phyloP scores from a whole-genome alignment of 495 filamentous ascomycete species.

The Aspergillus heteromorphus region DNA sequence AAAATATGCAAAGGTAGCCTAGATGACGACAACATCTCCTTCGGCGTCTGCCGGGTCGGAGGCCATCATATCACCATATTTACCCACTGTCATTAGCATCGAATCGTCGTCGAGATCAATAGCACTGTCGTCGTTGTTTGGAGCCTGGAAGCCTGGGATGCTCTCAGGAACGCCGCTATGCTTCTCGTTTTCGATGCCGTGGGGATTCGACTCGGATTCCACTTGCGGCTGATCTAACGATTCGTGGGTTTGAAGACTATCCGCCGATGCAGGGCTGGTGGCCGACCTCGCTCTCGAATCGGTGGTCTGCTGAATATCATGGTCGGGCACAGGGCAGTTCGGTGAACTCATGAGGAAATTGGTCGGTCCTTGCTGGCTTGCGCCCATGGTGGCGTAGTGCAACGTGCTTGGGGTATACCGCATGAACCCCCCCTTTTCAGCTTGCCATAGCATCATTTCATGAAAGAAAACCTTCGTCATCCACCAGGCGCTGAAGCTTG shows the following conservation, averaged over 20 bases:
- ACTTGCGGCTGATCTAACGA: conserved; percentile 9
- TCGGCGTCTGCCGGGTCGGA: conserved; percentile 45
- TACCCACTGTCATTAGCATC: conserved; percentile 43
- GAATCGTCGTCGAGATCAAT: conserved; percentile 45
- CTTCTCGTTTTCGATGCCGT: conserved; percentile 16
- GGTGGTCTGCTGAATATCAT: conserved; percentile 6
- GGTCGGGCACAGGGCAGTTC: conserved; percentile 10
- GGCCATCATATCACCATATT: conserved; percentile 47
- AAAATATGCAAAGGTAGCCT: conserved; percentile 17
- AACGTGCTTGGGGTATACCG: conserved; percentile 47
- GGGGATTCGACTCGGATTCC: conserved; percentile 13
- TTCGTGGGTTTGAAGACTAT: conserved; percentile 6
- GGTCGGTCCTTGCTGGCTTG: conserved; percentile 21
- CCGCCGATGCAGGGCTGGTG: not conserved
- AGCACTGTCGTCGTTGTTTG: conserved; percentile 44
- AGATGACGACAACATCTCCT: conserved; percentile 47
- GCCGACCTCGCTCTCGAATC: conserved; percentile 10
- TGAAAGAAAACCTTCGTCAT: conserved; percentile 96
- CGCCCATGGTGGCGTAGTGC: conserved; percentile 35
- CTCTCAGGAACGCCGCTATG: conserved; percentile 24
- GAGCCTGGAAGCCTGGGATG: conserved; percentile 27
- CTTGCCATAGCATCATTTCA: conserved; percentile 89
- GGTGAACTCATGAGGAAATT: conserved; percentile 23
- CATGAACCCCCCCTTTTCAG: conserved; percentile 89
- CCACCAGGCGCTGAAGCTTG: conserved; percentile 95